Evolutionary conservation across 2,329 filamentous ascomycete genomes (phyloP), one percentile per base, ranked within the genome.

Genomic region (Ophiosphaerella herpotricha): DNA sequence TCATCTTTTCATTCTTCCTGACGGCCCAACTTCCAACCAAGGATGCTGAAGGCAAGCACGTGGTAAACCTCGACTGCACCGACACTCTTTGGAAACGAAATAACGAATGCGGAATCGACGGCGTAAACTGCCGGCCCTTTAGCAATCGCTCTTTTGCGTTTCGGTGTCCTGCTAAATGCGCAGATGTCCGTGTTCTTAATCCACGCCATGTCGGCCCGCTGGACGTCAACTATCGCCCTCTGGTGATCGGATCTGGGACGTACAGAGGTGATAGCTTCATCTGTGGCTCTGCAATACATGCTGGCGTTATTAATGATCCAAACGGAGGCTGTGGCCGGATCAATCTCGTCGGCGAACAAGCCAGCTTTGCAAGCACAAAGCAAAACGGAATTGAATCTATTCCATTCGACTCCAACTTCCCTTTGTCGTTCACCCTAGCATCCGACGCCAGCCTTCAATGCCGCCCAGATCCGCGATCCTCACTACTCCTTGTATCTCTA

Each of bases 251-350:
- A 16, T 80, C 80, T 3, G 80, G 85, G 0, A 76, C 87, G 3
- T 97, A 97, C 71, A 87, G 94, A n/a, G 91, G 90, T 4, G 91
- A 96, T 72, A 94, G 90, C 37, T 95, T 90, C 72, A 85, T 96
- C 42, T 96, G 91, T 67, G 86, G 85, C 50, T 82, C 91, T n/a
- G 91, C 90, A 29, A 88, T 96, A 40, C 91, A 96, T 68, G 85
- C 90, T 1, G 91, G 91, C 9, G 77, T 91, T 55, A 82, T 94
- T 43, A 82, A 81, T 26, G 83, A 90, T 62, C 73, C 78, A 0
- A 77, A 81, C 35, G 91, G 91, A 31, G 91, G 91, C 1, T 96
- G 91, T 63, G 91, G 91, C 48, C 88, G 94, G 6, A 82, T 93
- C 34, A 80, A 83, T 47, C 79, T 93, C 14, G 79, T 89, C 23